phyloP scores from a whole-genome alignment of 805 yeast species.

The Candida nitratophila region DNA sequence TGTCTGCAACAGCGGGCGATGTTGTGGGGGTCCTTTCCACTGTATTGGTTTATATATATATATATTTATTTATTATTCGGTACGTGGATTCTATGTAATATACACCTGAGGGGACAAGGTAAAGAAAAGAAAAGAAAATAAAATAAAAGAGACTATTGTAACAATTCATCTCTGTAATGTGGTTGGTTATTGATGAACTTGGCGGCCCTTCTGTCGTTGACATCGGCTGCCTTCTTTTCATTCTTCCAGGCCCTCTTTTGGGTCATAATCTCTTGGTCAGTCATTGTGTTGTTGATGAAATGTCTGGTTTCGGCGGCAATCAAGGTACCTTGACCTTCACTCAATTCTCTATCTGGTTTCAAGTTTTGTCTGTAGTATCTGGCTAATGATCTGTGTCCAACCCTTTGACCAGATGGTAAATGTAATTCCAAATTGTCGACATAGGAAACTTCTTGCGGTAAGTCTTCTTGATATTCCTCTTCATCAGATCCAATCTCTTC shows the following conservation, averaged over 20 bases:
- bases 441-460: constrained; percentile 24
- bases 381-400: constrained; percentile 75
- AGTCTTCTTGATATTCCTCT: constrained; percentile 28
- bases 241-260: constrained; percentile 58
- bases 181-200: constrained; percentile 76
- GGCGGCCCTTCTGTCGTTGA: constrained; percentile 49
- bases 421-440: constrained; percentile 53
- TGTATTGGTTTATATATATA: too few species aligned
- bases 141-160: too few species aligned
- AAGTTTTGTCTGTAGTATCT: constrained; percentile 66
- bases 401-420: constrained; percentile 69
- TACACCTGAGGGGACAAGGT: too few species aligned
- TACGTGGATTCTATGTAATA: too few species aligned
- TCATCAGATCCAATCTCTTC: constrained; percentile 23
- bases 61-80: too few species aligned
- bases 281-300: constrained; percentile 30
- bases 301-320: constrained; percentile 70
- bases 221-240: constrained; percentile 41
- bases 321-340: constrained; percentile 68
- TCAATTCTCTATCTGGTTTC: constrained; percentile 39
- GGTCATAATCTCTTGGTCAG: constrained; percentile 32
- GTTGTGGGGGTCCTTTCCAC: too few species aligned
- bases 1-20: too few species aligned
- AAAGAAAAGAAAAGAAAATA: too few species aligned
- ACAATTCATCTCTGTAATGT: constrained; percentile 73